phyloP scores from a whole-genome alignment of 164 flowering plant species.

The Hamamelis virginiana region DNA sequence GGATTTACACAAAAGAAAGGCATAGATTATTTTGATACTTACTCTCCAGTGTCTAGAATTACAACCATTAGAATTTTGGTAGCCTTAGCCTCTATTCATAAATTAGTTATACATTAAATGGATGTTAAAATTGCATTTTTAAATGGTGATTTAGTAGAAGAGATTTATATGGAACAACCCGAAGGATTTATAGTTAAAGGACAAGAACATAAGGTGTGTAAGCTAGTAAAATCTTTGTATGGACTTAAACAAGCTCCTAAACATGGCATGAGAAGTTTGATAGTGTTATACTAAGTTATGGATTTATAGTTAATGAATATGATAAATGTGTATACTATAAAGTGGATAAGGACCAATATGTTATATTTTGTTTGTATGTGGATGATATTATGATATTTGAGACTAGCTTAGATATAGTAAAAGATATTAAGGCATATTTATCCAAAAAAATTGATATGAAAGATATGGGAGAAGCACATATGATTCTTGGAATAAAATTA shows the following conservation, averaged over 20 bases:
- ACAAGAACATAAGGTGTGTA: neutral
- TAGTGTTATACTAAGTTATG: neutral
- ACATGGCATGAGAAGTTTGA: neutral
- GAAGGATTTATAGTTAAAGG: neutral
- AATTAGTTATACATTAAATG: constrained; percentile 1
- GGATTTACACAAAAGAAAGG: constrained; percentile 3
- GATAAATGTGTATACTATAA: neutral
- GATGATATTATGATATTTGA: constrained; percentile 2
- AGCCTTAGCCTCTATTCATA: neutral
- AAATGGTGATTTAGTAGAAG: neutral
- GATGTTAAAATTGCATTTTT: neutral
- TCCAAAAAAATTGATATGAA: constrained; percentile 8
- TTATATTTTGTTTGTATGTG: neutral
- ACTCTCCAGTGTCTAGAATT: neutral
- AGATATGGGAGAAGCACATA: constrained; percentile 9
- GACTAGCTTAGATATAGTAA: neutral
- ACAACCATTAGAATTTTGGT: constrained; percentile 1
- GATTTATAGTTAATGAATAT: neutral
- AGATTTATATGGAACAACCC: constrained; percentile 1
- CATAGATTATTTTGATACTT: neutral
- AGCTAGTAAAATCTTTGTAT: neutral
- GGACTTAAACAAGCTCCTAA: neutral
- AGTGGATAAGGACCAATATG: neutral
- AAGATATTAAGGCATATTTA: neutral
- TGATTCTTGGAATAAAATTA: neutral